Evolutionary conservation across 441 rosid genomes (phyloP).

Genomic region (Gossypium lobatum): DNA sequence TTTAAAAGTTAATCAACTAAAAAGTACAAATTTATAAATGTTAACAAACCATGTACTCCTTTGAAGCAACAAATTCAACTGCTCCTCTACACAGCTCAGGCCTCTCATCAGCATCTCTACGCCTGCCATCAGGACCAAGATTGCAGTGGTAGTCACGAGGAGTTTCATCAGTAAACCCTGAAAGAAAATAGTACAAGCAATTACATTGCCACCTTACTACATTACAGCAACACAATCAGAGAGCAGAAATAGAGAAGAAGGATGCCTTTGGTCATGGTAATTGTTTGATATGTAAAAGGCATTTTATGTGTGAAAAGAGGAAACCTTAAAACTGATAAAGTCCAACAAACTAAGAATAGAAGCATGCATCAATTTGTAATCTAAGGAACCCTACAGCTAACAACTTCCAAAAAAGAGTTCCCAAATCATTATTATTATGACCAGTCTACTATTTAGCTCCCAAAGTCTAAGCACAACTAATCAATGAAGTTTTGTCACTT

Average conservation of each 20-base stretch:
- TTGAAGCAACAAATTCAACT: conserved; percentile 85
- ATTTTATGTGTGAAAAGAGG: conserved; percentile 4
- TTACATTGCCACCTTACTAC: conserved; percentile 16
- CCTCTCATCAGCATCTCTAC: conserved; percentile 96
- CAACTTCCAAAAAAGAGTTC: background rate
- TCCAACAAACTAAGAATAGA: background rate
- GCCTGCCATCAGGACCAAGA: conserved; percentile 96
- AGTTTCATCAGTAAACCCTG: conserved; percentile 87
- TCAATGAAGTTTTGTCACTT: background rate
- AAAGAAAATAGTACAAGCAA: conserved; percentile 13
- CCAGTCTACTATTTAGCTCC: background rate
- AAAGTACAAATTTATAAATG: conserved; percentile 6
- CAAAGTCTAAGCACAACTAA: background rate
- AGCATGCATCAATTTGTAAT: background rate
- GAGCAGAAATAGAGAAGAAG: background rate
- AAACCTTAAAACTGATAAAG: background rate
- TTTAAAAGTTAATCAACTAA: background rate
- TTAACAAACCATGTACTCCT: conserved; percentile 79
- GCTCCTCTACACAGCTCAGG: conserved; percentile 95
- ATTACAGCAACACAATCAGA: conserved; percentile 7
- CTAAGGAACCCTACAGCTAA: background rate
- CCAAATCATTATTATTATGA: background rate
- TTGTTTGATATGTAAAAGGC: background rate
- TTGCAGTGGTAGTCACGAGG: conserved; percentile 95
- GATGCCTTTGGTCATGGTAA: background rate